Evolutionary conservation across 148 eudicot species (phyloP), one percentile per base, ranked within the genome.

Genomic region (Nepenthes gracilis): DNA sequence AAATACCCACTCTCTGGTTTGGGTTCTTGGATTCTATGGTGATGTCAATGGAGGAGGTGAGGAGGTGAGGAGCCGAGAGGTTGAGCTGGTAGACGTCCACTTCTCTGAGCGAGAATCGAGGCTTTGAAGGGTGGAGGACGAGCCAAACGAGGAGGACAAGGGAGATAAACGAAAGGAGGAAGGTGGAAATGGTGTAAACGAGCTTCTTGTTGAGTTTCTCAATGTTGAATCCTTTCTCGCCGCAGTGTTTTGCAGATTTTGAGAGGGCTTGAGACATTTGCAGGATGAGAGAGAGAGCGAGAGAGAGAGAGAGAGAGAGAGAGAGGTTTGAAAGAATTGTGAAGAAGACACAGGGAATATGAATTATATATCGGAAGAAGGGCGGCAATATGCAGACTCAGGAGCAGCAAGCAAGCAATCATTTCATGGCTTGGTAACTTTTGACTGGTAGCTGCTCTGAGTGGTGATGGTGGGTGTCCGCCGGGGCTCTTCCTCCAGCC

Each of bases 181-280:
- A 67, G 15, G 98, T 77, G 2, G 80, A 75, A 70, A 80, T 70
- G 36, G 74, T 70, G 58, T 71, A 78, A 43, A 77, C 64, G 67
- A 92, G 78, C 69, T 86, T 92, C 68, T 80, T 92, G 72, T 82
- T 62, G 51, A 78, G 60, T 67, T 73, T 84, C 59, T 64, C 68
- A 35, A 89, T 15, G 59, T 70, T 70, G 11, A 77, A 63, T 6
- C 85, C 81, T 82, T 81, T 72, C 61, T 92, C 65, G 13, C 81
- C 96, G 43, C 98, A 88, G 60, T 92, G 96, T 76, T 92, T 82
- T 33, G 98, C 94, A 57, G 94, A 85, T 77, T 63, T 82, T 66
- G 63, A 66, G 57, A 12, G 1, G 35, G 80, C 37, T 82, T 77
- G 77, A 78, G 98, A 88, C 98, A 92, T 88, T 82, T 76, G 77